A percentile compares a stretch with the other conserved stretches of the same genome.
Evolutionary conservation across 2,329 filamentous ascomycete genomes (phyloP).

Genomic region (Coniella lustricola): DNA sequence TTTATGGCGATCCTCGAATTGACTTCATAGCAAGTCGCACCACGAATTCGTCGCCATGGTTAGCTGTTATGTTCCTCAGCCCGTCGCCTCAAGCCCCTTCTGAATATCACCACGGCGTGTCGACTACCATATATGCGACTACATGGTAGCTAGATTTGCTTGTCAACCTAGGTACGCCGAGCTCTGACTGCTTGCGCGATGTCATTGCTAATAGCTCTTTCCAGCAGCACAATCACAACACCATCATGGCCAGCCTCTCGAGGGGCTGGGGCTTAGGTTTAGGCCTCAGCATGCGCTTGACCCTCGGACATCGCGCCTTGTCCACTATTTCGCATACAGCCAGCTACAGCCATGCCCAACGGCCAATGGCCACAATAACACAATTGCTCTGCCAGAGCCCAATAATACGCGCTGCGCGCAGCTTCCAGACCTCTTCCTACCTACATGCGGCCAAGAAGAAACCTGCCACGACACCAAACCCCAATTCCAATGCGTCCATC

Average conservation of each 20-base stretch:
- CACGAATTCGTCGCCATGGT: too few species aligned
- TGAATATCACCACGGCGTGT: too few species aligned
- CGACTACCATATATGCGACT: too few species aligned
- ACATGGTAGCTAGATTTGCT: too few species aligned
- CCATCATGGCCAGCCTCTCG: constrained; percentile 29
- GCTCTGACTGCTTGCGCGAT: too few species aligned
- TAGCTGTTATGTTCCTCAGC: too few species aligned
- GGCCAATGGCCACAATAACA: constrained; percentile 1
- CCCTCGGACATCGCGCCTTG: constrained; percentile 17
- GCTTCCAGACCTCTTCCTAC: constrained; percentile 12
- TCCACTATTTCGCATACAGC: constrained; percentile 19
- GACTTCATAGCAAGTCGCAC: neutral
- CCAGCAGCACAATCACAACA: neutral
- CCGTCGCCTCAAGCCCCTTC: too few species aligned
- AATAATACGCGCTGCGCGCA: constrained; percentile 9
- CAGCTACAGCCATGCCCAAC: constrained; percentile 12
- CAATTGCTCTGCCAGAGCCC: neutral
- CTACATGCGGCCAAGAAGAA: constrained; percentile 3
- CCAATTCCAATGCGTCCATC: neutral
- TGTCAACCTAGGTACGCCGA: too few species aligned
- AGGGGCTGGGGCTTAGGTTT: constrained; percentile 24
- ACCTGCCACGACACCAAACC: neutral
- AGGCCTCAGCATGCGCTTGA: constrained; percentile 18
- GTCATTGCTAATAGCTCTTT: neutral
- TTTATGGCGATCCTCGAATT: constrained; percentile 10